Conservation (phyloP, 768 basidiomycete species). For the Boletus sp. region DNA sequence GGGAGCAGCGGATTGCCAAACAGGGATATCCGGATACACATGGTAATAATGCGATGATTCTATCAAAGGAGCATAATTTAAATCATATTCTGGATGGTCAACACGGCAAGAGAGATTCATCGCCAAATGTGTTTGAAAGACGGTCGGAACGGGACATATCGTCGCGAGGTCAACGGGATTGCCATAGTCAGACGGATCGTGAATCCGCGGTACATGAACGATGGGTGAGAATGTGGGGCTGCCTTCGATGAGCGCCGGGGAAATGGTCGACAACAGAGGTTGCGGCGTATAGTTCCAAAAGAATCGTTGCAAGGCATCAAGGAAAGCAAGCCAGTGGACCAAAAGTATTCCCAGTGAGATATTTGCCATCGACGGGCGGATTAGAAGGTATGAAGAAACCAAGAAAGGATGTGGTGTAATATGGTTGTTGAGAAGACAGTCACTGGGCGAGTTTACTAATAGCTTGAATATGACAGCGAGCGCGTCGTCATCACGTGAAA, state of each 20-base stretch:
- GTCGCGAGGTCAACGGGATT: background rate
- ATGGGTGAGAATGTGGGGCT: background rate
- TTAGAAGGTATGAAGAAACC: no score
- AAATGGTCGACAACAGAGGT: conserved; percentile 9
- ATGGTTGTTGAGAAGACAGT: background rate
- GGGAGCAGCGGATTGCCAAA: background rate
- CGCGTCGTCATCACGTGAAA: conserved; percentile 23
- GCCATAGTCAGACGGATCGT: background rate
- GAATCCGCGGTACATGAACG: background rate
- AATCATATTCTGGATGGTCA: background rate
- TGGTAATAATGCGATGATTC: background rate
- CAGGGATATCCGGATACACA: background rate
- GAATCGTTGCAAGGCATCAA: conserved; percentile 10
- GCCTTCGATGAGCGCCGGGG: conserved; percentile 6
- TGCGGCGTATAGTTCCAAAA: conserved; percentile 8
- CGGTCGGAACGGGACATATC: conserved; percentile 5
- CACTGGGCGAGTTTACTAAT: no score
- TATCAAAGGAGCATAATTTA: background rate
- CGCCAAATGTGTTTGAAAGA: background rate
- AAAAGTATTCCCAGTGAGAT: conserved; percentile 8
- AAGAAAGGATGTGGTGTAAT: background rate
- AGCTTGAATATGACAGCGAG: background rate
- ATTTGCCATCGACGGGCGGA: background rate
- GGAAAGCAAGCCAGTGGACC: conserved; percentile 14
- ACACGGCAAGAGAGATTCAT: conserved; percentile 6